Conservation (phyloP, 257 asterid species). For the Solanum medicagineum region DNA sequence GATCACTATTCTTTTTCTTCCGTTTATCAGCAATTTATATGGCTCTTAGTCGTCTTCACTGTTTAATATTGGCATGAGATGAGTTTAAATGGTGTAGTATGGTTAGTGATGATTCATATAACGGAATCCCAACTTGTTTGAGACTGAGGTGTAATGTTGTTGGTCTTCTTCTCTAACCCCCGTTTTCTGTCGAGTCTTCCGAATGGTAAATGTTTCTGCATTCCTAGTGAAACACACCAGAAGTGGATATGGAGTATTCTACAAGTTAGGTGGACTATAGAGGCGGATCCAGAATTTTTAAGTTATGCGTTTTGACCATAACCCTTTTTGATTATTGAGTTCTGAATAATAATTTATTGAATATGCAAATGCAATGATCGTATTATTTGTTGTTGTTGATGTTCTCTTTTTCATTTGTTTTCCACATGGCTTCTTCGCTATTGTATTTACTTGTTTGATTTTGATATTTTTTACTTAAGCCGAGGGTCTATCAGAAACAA, state of each 20-base stretch:
- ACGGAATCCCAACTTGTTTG: neutral
- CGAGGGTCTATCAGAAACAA: neutral
- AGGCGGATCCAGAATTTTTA: neutral
- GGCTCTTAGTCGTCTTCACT: neutral
- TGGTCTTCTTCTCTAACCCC: neutral
- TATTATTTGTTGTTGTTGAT: neutral
- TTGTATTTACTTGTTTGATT: neutral
- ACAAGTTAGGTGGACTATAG: neutral
- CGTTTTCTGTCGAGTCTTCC: neutral
- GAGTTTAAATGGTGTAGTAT: neutral
- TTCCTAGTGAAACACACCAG: neutral
- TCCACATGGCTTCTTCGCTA: neutral
- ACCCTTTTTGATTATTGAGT: neutral
- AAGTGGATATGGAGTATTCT: neutral
- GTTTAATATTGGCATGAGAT: neutral
- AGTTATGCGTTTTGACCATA: neutral
- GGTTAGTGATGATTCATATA: neutral
- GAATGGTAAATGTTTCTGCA: neutral
- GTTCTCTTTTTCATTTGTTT: neutral
- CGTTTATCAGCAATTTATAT: neutral
- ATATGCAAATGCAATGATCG: neutral
- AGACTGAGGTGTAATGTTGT: neutral
- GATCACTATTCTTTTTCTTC: neutral
- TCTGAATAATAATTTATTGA: neutral
- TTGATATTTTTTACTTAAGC: neutral